Conservation (phyloP, 1,284 basidiomycete genomes). For the Porogramme epimiltina region DNA sequence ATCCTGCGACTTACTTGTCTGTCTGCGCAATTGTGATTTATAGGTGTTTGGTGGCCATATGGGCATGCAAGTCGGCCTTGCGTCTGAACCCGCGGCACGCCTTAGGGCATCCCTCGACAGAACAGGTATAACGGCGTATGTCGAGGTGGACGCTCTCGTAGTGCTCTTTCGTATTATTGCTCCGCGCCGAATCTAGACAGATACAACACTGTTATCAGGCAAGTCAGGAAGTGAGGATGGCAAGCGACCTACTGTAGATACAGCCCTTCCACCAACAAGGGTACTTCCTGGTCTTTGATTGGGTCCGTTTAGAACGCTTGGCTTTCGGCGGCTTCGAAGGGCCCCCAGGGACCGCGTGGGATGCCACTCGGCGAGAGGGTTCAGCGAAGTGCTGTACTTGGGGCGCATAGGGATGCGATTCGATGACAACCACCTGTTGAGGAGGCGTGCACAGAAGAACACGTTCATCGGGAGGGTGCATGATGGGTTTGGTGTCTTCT, state of each 20-base stretch:
- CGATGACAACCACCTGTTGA: no score
- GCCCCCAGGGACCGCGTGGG: no score
- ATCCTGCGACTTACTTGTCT: no score
- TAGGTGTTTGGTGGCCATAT: neutral
- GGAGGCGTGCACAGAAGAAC: no score
- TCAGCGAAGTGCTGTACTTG: no score
- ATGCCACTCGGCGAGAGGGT: no score
- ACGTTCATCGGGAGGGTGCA: no score
- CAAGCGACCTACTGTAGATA: neutral
- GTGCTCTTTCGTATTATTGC: conserved; percentile 6
- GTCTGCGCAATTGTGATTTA: no score
- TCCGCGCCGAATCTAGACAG: neutral
- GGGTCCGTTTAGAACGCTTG: neutral
- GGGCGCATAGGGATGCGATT: no score
- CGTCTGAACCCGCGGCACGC: conserved; percentile 2
- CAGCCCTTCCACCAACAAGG: conserved; percentile 1
- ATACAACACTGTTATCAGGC: no score
- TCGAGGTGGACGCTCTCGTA: neutral
- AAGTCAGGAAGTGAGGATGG: neutral
- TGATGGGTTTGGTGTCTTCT: no score
- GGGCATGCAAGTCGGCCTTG: neutral
- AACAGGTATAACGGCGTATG: neutral
- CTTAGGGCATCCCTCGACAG: conserved; percentile 4
- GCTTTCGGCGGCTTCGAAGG: no score
- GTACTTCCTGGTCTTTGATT: neutral